Conservation (phyloP, 441 rosid species). For the Omphalea diandra region DNA sequence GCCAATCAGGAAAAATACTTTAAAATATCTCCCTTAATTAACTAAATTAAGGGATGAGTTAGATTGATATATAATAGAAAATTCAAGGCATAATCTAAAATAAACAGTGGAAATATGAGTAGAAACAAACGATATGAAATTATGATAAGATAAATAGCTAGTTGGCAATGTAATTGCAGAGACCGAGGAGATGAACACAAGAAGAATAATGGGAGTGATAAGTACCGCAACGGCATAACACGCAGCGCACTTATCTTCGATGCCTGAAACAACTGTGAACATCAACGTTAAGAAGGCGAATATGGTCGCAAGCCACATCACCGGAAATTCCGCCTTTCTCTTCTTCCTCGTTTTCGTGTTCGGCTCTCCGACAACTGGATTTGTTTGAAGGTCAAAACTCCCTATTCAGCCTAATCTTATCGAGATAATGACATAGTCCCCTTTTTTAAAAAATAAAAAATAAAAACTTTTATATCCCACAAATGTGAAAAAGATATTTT, state of each 20-base stretch:
- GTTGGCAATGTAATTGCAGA: not conserved
- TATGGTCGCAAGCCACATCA: slow-evolving; percentile 31
- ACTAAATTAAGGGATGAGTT: too few species aligned
- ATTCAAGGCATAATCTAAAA: not conserved
- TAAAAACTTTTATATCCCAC: too few species aligned
- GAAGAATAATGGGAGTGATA: not conserved
- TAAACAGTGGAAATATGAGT: not conserved
- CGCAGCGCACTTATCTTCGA: slow-evolving; percentile 84
- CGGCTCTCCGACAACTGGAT: not conserved
- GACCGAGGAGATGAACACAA: too few species aligned
- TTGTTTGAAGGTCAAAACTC: not conserved
- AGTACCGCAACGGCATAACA: slow-evolving; percentile 86
- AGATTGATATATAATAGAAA: not conserved
- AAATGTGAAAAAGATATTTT: too few species aligned
- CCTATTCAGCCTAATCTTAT: not conserved
- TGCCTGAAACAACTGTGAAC: slow-evolving; percentile 29
- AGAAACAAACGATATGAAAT: slow-evolving; percentile 2
- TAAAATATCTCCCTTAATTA: too few species aligned
- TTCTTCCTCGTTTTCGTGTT: too few species aligned
- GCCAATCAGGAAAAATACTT: too few species aligned
- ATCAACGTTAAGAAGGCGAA: slow-evolving; percentile 37
- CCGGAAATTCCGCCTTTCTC: slow-evolving; percentile 38
- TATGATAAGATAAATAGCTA: too few species aligned
- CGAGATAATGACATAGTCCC: too few species aligned
- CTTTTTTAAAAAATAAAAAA: too few species aligned